Percentiles rank a stretch among this genome's conserved stretches.
Evolutionary conservation across 2,329 filamentous ascomycete genomes (phyloP).

Genomic region (Ascochyta rabiei): DNA sequence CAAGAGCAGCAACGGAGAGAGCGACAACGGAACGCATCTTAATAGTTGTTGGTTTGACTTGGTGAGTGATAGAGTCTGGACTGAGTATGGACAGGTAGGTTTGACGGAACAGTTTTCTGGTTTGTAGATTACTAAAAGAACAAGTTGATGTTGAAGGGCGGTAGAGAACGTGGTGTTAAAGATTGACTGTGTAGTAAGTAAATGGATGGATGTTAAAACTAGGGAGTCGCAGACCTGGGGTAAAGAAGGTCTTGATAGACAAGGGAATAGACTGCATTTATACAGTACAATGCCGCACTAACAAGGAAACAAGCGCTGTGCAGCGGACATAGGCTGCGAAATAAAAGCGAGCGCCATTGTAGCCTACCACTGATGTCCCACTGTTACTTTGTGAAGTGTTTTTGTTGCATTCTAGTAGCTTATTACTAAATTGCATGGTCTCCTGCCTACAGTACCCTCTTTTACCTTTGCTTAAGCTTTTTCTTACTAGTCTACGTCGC

Average conservation of each 20-base stretch:
- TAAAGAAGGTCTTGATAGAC: no score
- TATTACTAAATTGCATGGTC: neutral
- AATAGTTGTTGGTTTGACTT: constrained; percentile 25
- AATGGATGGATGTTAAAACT: constrained; percentile 33
- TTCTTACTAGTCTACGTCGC: neutral
- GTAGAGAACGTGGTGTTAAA: constrained; percentile 41
- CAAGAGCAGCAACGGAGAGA: constrained; percentile 41
- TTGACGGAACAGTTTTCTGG: no score
- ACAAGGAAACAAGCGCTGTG: no score
- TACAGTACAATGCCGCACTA: no score
- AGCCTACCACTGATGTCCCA: neutral
- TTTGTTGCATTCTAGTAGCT: neutral
- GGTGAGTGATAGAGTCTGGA: no score
- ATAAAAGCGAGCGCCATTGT: no score
- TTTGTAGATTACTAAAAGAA: no score
- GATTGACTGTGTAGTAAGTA: constrained; percentile 38
- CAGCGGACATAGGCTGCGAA: no score
- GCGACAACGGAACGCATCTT: constrained; percentile 39
- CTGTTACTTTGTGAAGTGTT: neutral
- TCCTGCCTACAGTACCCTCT: neutral
- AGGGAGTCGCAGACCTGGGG: constrained; percentile 47
- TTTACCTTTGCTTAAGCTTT: neutral
- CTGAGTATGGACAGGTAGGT: no score
- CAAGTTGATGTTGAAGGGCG: constrained; percentile 33
- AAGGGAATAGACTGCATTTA: no score